Base-by-base conservation (phyloP, 2,329 filamentous ascomycete genomes). In the Decorospora gaudefroyi region DNA sequence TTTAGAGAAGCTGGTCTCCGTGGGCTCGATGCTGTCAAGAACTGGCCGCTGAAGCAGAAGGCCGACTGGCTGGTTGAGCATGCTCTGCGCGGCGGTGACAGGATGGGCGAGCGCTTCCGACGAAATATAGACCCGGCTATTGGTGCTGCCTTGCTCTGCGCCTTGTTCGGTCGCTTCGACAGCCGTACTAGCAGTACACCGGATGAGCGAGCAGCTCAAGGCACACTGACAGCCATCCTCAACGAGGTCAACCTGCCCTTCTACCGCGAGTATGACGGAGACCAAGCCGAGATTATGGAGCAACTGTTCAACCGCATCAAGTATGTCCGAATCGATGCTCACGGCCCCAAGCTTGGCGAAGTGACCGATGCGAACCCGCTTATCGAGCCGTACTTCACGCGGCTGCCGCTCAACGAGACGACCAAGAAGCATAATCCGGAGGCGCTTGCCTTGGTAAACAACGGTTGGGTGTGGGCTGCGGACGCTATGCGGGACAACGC, bases 381-480 rank as follows among this genome's bases (percentile, higher is more conserved):
- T 18, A 89, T 96, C 52, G 93, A 99, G 74, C 80, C 87, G 0
- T 99, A 99, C 74, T 99, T 99, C 71, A 97, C 93, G 0, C 84
- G 92, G 18, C 77, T 99, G 27, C 88, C 91, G 1, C 68, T 80
- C 19, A 96, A 95, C 59, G 82, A 87, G 8, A 82, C 79, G 8
- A 96, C 93, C 0, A 79, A 83, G 49, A 85, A 88, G 62, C 86
- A 95, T 62, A 84, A 84, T 44, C 78, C 84, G 1, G 85, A 86
- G 44, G 86, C 90, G 29, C 78, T 95, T 31, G 88, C 89, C 2
- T 74, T 99, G 37, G 91, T 86, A 27, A 97, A 97, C 72, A 99
- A 99, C 65, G 93, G 93, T 29, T 99, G 93, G 93, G 91, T 99
- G 6, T 99, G 93, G 93, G 92, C 89, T 46, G 92, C 92, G 4